These are phyloP conservation scores for Trametes villosa DNA, from an alignment of 768 basidiomycete genomes.

Conservation along the genomic window DNA sequence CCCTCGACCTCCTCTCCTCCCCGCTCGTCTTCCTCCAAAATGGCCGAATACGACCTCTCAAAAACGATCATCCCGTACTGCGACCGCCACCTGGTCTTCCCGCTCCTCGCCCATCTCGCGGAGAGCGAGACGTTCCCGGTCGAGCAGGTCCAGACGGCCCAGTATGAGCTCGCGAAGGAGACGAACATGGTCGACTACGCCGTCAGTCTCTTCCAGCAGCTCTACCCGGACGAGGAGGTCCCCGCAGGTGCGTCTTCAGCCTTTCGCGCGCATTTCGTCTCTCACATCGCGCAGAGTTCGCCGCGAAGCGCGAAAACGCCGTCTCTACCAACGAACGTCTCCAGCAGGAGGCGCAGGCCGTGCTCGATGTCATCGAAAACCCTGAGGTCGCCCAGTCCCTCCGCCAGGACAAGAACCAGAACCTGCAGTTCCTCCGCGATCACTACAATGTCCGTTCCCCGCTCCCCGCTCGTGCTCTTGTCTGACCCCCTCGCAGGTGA, in stretches of 20 bases:
- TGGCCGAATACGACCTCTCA: conserved; percentile 92
- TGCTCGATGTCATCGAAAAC: conserved; percentile 95
- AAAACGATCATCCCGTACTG: conserved; percentile 89
- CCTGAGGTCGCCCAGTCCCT: conserved; percentile 94
- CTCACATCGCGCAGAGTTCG: conserved; percentile 64
- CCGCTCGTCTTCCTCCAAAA: conserved; percentile 39
- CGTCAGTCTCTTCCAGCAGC: conserved; percentile 74
- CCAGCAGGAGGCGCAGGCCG: conserved; percentile 88
- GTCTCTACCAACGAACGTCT: conserved; percentile 84
- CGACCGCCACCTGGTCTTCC: conserved; percentile 94
- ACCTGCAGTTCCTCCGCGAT: conserved; percentile 91
- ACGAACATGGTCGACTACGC: conserved; percentile 99
- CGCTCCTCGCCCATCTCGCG: conserved; percentile 86
- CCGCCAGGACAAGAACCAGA: conserved; percentile 96
- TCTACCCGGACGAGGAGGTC: conserved; percentile 71
- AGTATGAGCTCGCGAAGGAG: conserved; percentile 96
- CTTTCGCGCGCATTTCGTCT: background rate
- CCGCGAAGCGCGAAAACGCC: conserved; percentile 78
- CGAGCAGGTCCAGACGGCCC: conserved; percentile 83
- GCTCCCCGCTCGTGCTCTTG: background rate
- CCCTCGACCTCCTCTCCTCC: background rate
- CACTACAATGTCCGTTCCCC: conserved; percentile 55
- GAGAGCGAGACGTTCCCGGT: conserved; percentile 76
- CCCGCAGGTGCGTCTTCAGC: conserved; percentile 60
- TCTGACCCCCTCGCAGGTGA: conserved; percentile 60